These are phyloP conservation scores for Sporothrix pseudoabietina DNA, from an alignment of 2,329 filamentous ascomycete species.

Conservation along the genomic window DNA sequence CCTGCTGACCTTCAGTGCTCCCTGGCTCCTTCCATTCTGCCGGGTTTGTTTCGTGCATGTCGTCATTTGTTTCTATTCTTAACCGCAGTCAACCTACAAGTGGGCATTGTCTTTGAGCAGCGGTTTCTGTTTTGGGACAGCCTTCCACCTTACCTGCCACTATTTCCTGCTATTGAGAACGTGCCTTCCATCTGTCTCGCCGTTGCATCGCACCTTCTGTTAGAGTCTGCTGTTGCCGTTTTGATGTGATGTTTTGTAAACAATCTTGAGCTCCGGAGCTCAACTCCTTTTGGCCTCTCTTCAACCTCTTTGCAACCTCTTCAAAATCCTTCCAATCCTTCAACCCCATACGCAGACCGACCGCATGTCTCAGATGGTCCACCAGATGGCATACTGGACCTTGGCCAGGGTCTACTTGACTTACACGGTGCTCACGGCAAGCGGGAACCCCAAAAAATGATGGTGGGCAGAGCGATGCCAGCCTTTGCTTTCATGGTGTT, in stretches of 20 bases:
- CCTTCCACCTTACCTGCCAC: background rate
- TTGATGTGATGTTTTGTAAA: background rate
- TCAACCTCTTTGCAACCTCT: background rate
- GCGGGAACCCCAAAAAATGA: background rate
- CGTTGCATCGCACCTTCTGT: background rate
- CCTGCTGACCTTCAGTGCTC: slow-evolving; percentile 12
- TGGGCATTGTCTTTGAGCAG: background rate
- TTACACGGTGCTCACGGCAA: background rate
- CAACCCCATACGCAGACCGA: background rate
- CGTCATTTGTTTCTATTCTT: slow-evolving; percentile 30
- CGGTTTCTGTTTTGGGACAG: slow-evolving; percentile 12
- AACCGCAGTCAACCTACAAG: slow-evolving; percentile 14
- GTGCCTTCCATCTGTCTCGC: slow-evolving; percentile 3
- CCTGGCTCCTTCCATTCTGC: slow-evolving; percentile 15
- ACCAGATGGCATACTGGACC: background rate
- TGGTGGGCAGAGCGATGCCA: slow-evolving; percentile 5
- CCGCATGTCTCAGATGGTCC: slow-evolving; percentile 21
- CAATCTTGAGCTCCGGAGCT: background rate
- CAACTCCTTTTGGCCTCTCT: background rate
- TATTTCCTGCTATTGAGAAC: background rate
- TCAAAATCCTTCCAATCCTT: background rate
- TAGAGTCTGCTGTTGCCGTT: background rate
- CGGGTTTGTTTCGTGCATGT: background rate
- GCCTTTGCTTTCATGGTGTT: background rate
- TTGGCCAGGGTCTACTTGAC: background rate